phyloP scores from a whole-genome alignment of 2,329 filamentous ascomycete species.

The Ophiosphaerella korrae region DNA sequence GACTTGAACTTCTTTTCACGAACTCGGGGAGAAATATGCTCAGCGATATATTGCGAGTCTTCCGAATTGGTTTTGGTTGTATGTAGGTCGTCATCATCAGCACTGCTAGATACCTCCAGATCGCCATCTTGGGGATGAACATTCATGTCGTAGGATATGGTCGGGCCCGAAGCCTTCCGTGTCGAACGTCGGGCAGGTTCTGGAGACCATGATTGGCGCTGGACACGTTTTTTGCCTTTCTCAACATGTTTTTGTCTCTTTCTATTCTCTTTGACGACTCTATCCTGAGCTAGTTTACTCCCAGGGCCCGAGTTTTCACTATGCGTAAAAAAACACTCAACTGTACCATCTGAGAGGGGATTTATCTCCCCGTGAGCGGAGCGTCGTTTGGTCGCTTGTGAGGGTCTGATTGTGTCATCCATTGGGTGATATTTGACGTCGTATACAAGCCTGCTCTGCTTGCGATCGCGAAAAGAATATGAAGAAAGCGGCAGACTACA shows the following conservation, averaged over 20 bases:
- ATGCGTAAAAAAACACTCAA: conserved; percentile 1
- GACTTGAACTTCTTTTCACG: too few relatives aligned
- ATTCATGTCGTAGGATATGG: conserved; percentile 30
- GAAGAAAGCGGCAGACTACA: conserved; percentile 6
- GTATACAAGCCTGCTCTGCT: conserved; percentile 29
- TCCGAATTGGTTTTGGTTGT: too few relatives aligned
- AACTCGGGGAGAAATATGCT: too few relatives aligned
- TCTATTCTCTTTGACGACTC: conserved; percentile 7
- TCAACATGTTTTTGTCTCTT: not conserved
- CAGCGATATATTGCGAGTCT: too few relatives aligned
- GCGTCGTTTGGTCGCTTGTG: conserved; percentile 33
- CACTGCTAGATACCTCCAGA: conserved; percentile 13
- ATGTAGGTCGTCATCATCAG: not conserved
- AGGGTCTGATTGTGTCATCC: conserved; percentile 36
- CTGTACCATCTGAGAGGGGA: conserved; percentile 2
- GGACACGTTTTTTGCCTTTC: conserved; percentile 15
- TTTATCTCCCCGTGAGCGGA: conserved; percentile 23
- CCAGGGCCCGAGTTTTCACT: conserved; percentile 4
- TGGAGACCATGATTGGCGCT: not conserved
- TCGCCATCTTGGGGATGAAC: conserved; percentile 38
- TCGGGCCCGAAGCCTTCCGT: conserved; percentile 21
- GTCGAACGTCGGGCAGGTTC: conserved; percentile 29
- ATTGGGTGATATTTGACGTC: conserved; percentile 43
- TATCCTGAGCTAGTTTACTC: conserved; percentile 8
- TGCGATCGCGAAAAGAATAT: conserved; percentile 16